phyloP scores from a whole-genome alignment of 805 yeast species.

The Wickerhamiella azyma region DNA sequence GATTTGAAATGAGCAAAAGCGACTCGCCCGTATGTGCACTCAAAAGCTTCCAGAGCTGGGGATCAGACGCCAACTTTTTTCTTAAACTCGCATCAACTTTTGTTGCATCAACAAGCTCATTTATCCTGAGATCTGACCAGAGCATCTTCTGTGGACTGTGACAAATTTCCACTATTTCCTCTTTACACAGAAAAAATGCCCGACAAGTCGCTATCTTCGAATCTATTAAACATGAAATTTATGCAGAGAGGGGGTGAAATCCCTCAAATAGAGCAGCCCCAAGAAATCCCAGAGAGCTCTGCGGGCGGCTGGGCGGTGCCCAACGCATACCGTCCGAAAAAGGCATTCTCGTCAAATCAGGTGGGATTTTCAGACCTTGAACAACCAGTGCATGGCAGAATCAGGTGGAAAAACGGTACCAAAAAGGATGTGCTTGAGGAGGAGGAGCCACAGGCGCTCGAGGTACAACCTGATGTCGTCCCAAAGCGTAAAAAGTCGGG shows the following conservation, averaged over 20 bases:
- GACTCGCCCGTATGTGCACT: neutral
- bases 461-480: constrained; percentile 1
- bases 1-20: constrained; percentile 6
- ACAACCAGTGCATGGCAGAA: constrained; percentile 7
- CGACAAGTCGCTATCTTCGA: constrained; percentile 14
- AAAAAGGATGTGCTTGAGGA: constrained; percentile 9
- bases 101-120: neutral
- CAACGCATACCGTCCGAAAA: constrained; percentile 5
- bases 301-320: constrained; percentile 6
- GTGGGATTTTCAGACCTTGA: constrained; percentile 5
- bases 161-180: neutral
- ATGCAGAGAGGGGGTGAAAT: constrained; percentile 13
- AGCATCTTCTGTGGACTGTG: neutral
- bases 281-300: neutral
- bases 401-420: constrained; percentile 10
- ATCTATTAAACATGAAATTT: constrained; percentile 20
- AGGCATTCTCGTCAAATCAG: neutral
- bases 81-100: neutral
- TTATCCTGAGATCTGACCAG: neutral
- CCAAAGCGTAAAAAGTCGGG: neutral
- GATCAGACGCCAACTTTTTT: neutral
- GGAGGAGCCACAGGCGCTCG: constrained; percentile 3
- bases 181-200: neutral
- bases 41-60: neutral
- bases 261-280: neutral